Evolutionary conservation across 345 rosid species (phyloP), one percentile per base, ranked within the genome.

Genomic region (Cardamine resedifolia): DNA sequence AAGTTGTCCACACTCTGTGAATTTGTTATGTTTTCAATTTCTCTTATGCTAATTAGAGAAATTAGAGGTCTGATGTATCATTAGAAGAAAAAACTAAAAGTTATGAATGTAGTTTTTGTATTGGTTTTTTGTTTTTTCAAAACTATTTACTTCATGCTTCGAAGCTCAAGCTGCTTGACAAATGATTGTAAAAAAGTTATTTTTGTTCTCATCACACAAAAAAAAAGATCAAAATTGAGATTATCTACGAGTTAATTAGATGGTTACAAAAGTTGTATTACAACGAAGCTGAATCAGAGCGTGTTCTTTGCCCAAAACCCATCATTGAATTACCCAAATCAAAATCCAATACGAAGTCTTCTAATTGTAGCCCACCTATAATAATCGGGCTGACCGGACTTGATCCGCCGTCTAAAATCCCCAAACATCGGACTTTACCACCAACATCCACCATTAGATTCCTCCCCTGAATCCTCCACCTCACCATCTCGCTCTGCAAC

Each of bases 401-500:
- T 26, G 67, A 12, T 2, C 97, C 97, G 36, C 97, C 96, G 58
- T 93, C 88, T 27, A 90, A 30, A 41, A 90, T 58, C 21, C 96
- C 98, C 78, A 88, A 77, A 52, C 98, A 93, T 78, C 77, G 74
- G 21, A 81, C 84, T 51, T 78, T 84, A 39, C 77, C 77, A 10
- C 76, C 80, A 58, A 80, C 81, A 31, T 50, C 62, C 80, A 88
- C 96, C 93, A 88, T 71, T 20, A 85, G 78, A 75, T 81, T 92
- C 70, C 68, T 58, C 33, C 87, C 90, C 8, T 70, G 51, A 16
- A 90, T 67, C 69, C 81, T 87, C 98, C 98, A 93, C 81, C 81
- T 85, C 72, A 87, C 89, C 97, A 93, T 82, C 85, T 90, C 90
- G 75, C 97, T 93, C 74, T 93, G 97, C 85, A 93, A 72, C 60